Percentiles rank a stretch among this genome's conserved stretches.
Evolutionary conservation across 2,329 filamentous ascomycete species (phyloP).

Genomic region (Aspergillus brasiliensis): DNA sequence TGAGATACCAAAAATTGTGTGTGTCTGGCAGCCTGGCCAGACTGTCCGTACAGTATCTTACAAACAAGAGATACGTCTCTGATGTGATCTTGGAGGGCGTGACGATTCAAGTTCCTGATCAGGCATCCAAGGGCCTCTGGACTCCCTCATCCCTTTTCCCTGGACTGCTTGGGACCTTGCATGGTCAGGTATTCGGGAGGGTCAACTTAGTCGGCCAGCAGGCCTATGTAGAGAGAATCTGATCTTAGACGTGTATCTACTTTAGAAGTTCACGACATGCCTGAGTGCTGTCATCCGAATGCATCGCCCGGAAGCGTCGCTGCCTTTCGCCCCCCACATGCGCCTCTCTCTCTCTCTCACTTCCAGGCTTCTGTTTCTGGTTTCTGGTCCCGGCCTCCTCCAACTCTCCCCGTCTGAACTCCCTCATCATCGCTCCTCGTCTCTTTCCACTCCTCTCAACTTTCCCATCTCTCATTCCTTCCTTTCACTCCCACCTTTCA

Average conservation of each 20-base stretch:
- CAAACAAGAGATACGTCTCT: neutral
- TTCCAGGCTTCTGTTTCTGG: neutral
- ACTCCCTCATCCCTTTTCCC: neutral
- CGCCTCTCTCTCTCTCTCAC: conserved; percentile 13
- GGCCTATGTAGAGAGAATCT: neutral
- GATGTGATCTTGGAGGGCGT: neutral
- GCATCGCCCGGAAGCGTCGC: conserved; percentile 30
- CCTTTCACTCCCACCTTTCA: neutral
- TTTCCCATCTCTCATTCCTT: neutral
- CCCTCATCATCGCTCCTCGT: neutral
- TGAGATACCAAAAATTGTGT: neutral
- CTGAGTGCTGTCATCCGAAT: neutral
- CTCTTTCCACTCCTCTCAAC: neutral
- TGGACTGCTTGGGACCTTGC: conserved; percentile 1
- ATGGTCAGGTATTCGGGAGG: neutral
- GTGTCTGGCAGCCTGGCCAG: neutral
- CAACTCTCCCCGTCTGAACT: neutral
- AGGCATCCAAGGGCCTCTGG: neutral
- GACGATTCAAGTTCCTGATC: neutral
- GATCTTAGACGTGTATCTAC: neutral
- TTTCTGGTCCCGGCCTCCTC: conserved; percentile 5
- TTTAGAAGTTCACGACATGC: neutral
- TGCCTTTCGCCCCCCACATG: conserved; percentile 20
- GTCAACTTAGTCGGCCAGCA: neutral
- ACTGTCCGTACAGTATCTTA: conserved; percentile 3